Conservation (phyloP, 352 stramenopile genomes). For the Lagenidium giganteum region DNA sequence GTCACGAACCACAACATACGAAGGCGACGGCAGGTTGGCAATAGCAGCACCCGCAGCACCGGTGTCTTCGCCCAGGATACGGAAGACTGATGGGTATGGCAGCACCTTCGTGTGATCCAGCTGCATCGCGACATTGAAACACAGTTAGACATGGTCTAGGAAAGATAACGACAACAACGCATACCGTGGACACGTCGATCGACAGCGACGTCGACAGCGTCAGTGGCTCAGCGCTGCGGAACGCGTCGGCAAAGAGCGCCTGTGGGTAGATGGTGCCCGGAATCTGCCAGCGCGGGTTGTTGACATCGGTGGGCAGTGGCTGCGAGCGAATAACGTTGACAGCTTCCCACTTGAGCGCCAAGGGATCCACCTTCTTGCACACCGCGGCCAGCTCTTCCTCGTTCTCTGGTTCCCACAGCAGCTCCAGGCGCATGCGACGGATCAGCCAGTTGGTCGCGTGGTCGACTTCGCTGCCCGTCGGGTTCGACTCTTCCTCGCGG, state of each 20-base stretch:
- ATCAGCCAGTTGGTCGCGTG: constrained; percentile 61
- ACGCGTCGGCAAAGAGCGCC: constrained; percentile 35
- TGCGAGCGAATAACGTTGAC: constrained; percentile 37
- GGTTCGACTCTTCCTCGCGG: constrained; percentile 60
- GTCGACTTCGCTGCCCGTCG: constrained; percentile 25
- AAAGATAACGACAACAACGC: not conserved
- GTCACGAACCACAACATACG: constrained; percentile 56
- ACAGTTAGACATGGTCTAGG: not conserved
- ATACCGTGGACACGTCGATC: constrained; percentile 45
- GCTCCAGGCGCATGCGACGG: constrained; percentile 54
- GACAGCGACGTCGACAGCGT: constrained; percentile 30
- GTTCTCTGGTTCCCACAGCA: constrained; percentile 60
- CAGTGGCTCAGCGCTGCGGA: constrained; percentile 32
- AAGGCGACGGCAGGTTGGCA: constrained; percentile 56
- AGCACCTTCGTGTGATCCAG: constrained; percentile 60
- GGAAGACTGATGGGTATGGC: constrained; percentile 58
- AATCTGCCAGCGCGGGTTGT: constrained; percentile 36
- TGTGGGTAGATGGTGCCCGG: constrained; percentile 54
- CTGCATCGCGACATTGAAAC: constrained; percentile 10
- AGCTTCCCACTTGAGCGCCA: constrained; percentile 57
- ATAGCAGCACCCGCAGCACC: constrained; percentile 57
- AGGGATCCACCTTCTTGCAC: constrained; percentile 57
- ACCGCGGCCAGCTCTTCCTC: constrained; percentile 42
- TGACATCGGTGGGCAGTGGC: constrained; percentile 18
- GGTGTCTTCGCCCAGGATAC: constrained; percentile 70